Conservation (phyloP, 73 alveolate species). For the Paramecium pentaurelia region DNA sequence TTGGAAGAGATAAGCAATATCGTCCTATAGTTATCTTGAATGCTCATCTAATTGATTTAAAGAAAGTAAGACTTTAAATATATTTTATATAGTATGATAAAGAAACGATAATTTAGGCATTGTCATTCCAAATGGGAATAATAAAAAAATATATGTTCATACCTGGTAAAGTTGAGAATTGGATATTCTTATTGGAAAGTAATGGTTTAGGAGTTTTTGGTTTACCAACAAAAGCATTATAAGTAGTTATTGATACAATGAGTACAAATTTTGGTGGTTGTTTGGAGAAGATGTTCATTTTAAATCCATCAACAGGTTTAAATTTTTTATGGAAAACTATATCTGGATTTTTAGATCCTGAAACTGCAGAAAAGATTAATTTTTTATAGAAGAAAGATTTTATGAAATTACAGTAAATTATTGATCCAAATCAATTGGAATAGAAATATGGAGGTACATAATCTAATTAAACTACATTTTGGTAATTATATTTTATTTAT, state of each 20-base stretch:
- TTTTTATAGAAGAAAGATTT: neutral
- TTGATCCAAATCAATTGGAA: conserved; percentile 17
- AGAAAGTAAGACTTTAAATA: conserved; percentile 8
- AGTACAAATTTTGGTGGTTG: conserved; percentile 42
- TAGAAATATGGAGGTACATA: conserved; percentile 48
- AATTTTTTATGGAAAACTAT: conserved; percentile 39
- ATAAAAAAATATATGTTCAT: conserved; percentile 55
- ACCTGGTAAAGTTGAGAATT: conserved; percentile 58
- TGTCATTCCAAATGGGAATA: conserved; percentile 46
- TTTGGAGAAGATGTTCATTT: conserved; percentile 34
- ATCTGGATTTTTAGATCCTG: conserved; percentile 27
- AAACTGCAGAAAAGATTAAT: conserved; percentile 34
- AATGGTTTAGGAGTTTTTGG: conserved; percentile 53
- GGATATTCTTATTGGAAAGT: conserved; percentile 55
- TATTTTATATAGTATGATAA: conserved; percentile 43
- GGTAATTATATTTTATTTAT: neutral
- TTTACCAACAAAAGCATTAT: conserved; percentile 51
- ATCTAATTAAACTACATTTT: neutral
- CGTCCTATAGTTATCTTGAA: conserved; percentile 50
- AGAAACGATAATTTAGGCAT: conserved; percentile 35
- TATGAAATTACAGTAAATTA: neutral
- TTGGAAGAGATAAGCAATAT: conserved; percentile 57
- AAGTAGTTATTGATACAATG: conserved; percentile 54
- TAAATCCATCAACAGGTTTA: conserved; percentile 42
- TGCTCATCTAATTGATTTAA: conserved; percentile 35